Conservation (phyloP, 2,329 filamentous ascomycete genomes). For the Hymenoscyphus scutula region DNA sequence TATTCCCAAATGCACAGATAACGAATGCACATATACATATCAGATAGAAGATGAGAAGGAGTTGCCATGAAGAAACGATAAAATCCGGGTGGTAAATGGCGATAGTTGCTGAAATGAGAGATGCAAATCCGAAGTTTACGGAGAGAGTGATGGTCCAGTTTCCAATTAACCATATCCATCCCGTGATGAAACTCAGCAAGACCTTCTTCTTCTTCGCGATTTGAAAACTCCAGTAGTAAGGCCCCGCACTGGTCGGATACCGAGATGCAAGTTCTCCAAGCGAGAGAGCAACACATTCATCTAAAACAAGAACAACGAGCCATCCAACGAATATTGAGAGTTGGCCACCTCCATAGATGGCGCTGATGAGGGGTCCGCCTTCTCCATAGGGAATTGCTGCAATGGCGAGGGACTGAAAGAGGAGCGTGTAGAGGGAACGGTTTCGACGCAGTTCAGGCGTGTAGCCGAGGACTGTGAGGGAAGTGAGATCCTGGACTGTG, state of each 20-base stretch:
- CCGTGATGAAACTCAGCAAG: conserved; percentile 67
- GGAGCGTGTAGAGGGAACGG: conserved; percentile 56
- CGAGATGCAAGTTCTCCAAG: conserved; percentile 73
- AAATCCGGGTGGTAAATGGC: conserved; percentile 55
- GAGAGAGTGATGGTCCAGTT: conserved; percentile 81
- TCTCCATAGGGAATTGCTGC: conserved; percentile 57
- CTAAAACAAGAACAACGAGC: conserved; percentile 52
- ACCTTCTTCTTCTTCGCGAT: conserved; percentile 60
- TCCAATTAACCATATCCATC: conserved; percentile 74
- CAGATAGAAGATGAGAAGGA: conserved; percentile 69
- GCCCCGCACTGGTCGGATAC: conserved; percentile 73
- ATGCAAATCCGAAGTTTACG: conserved; percentile 72
- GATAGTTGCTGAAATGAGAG: conserved; percentile 49
- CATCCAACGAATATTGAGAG: conserved; percentile 57
- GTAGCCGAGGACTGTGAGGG: conserved; percentile 48
- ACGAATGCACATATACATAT: conserved; percentile 63
- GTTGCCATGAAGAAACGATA: conserved; percentile 57
- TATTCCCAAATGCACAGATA: conserved; percentile 66
- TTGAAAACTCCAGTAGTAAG: conserved; percentile 79
- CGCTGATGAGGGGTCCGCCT: conserved; percentile 33
- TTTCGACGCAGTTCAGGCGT: conserved; percentile 56
- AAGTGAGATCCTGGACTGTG: conserved; percentile 23
- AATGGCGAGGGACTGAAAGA: conserved; percentile 61
- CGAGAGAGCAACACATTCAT: conserved; percentile 66
- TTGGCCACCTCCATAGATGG: conserved; percentile 43